Evolutionary conservation across 2,329 filamentous ascomycete genomes (phyloP), one percentile per base, ranked within the genome.

Genomic region (Diplodia corticola): DNA sequence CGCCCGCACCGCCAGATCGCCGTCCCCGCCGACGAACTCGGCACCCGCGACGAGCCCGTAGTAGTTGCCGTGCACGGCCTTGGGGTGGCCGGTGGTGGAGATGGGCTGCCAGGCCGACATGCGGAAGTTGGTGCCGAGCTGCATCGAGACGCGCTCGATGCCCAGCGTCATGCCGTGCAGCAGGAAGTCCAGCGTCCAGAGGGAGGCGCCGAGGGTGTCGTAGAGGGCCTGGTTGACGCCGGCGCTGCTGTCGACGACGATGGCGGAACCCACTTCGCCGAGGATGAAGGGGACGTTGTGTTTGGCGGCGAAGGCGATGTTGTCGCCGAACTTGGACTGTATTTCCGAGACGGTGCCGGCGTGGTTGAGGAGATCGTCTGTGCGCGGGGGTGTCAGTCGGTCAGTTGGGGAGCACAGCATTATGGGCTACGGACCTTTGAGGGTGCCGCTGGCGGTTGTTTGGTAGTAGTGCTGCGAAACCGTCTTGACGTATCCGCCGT

Each of bases 121-220:
- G 17, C 15, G 13, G 35, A 53, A 57, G 30, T 30, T 22, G 26
- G 63, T 53, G 2, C 63, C 63, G 1, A 53, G 50, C 20, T 63
- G 60, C 60, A 63, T 63, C 10, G 40, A 49, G 1, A 53, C 48
- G 17, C 60, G 40, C 0, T 4, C 1, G 17, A 63, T 28, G 28
- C 22, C 33, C 5, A 63, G 20, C 5, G 63, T 9, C 63, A 64
- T 64, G 63, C 40, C 30, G 50, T 64, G 12, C 6, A 64, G 22
- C 13, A 57, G 22, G 22, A 63, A 66, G 35, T 66, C 64, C 3
- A 63, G 28, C 24, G 40, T 33, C 64, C 64, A 66, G 0, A 66
- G 22, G 2, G 64, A 30, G 12, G n/a, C 54, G 22, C 64, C 55
- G 1, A 66, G 60, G 3, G 50, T 50, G 22, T n/a, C 54, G 44